A percentile compares a stretch with the other conserved stretches of the same genome.
Evolutionary conservation across 441 rosid genomes (phyloP).

Genomic region (Dalechampia spathulata): DNA sequence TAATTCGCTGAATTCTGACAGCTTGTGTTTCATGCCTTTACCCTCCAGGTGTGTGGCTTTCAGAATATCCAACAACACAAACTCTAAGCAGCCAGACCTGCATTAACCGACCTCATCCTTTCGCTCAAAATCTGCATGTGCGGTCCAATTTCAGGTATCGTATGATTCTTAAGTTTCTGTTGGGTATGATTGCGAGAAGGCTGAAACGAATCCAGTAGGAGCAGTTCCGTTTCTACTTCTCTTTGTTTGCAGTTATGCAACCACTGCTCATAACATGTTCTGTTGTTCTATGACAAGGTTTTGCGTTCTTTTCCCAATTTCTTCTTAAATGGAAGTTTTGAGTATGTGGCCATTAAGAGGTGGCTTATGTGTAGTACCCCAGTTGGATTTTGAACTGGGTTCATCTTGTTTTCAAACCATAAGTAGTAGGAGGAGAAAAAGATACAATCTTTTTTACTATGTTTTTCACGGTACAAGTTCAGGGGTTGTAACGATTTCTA

Average conservation of each 20-base stretch:
- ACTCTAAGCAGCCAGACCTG: background rate
- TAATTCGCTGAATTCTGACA: no score
- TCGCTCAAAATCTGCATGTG: background rate
- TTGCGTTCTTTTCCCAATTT: constrained; percentile 9
- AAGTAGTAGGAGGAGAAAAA: constrained; percentile 24
- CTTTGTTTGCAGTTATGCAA: background rate
- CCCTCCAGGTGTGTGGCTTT: no score
- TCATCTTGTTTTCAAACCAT: constrained; percentile 22
- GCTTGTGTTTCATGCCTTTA: no score
- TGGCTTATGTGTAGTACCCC: constrained; percentile 42
- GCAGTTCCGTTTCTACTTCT: background rate
- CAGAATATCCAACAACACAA: background rate
- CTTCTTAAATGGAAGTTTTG: constrained; percentile 56
- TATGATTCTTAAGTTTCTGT: background rate
- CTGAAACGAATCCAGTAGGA: background rate
- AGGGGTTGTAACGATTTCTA: constrained; percentile 26
- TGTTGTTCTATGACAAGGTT: constrained; percentile 16
- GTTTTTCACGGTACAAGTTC: constrained; percentile 22
- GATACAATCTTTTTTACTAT: constrained; percentile 19
- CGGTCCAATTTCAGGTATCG: constrained; percentile 17
- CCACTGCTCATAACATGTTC: constrained; percentile 3
- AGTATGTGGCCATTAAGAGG: constrained; percentile 38
- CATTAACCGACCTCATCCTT: background rate
- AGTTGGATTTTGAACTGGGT: constrained; percentile 36
- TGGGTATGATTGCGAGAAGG: background rate